Base-by-base conservation (phyloP, 768 basidiomycete species). In the Pleurotus salmoneostramineus region DNA sequence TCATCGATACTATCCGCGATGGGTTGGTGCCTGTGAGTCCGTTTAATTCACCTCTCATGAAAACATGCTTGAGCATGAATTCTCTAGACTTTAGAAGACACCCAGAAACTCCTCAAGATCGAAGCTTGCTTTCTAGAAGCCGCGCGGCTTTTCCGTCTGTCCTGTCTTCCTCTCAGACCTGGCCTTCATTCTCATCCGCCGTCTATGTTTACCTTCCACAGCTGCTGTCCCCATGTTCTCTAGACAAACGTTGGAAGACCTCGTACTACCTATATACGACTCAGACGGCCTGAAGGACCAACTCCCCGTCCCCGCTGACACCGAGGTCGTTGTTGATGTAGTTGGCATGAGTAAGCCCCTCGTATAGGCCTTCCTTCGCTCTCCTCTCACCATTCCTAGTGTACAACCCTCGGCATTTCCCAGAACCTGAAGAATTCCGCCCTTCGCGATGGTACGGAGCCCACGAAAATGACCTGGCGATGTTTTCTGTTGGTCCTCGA, bases 391-490 rank as follows among this genome's bases (percentile, higher is more conserved):
- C 14, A 14, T n/a, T 40, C 1, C 50, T 14, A 83, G 81, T 79
- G 65, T 76, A 79, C 63, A 82, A 82, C 56, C 72, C 79, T 1
- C 69, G 77, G 6, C 78, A 81, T 61, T 81, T 78, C 58, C 71
- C 77, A 1, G 71, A 79, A 5, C 81, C 82, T 0, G 65, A 75
- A n/a, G 65, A 71, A 49, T 82, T 70, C 70, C 74, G 70, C 47
- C 83, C 81, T 1, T 81, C 79, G 0, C 69, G 83, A 36, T 83
- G 81, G 82, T 71, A 79, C 54, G 75, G 33, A 35, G 48, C 48
- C 8, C 48, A 49, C 5, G 48, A 49, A 31, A 49, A 49, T 32
- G 48, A 49, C 33, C 27, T 49, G 31, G 6, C 48, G 6, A 49
- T 49, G 48, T 49, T 49, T 15, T 49, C 48, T 49, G 6, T 49